Evolutionary conservation across 805 yeast species (phyloP), one percentile per base, ranked within the genome.

Genomic region (Wickerhamiella shivajii): DNA sequence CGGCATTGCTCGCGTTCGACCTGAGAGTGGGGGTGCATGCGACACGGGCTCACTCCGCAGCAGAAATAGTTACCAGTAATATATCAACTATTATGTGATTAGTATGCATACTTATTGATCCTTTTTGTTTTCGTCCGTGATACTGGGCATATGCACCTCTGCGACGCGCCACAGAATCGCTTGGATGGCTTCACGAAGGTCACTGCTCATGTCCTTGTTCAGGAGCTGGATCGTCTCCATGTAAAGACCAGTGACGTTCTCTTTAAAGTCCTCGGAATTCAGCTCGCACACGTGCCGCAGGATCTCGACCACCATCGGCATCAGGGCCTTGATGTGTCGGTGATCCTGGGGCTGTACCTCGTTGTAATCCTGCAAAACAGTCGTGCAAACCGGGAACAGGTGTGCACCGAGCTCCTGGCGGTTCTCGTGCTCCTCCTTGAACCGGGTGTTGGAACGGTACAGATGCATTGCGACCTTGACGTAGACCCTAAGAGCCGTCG

Each of bases 231-330:
- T 45, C 12, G 42, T 41, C 21, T 39, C 44, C 16, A 39, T 29
- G 33, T 46, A 45, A 8, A 48, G 33, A 18, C 27, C 24, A 6
- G 42, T 41, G 6, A 43, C 40, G 22, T 34, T 33, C 24, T 39
- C 36, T 18, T 22, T 51, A 52, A 81, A 83, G 52, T 83, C 93
- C 1, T 59, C 69, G 32, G 74, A 79, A 45, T 77, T 79, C 43
- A 90, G 66, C 48, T 74, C 79, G 29, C 71, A 69, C 47, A 75
- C 77, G 3, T 93, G 95, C 51, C 78, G 84, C 42, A 77, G 60
- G 16, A 90, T 77, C 51, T 79, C 93, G 21, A 80, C 77, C 24
- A 87, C 83, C 13, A 90, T 96, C 0, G 97, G 96, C 46, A 78
- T 67, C 92, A 96, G 77, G 3, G 92, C 75, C 12, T 69, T 64